Evolutionary conservation across 2,329 filamentous ascomycete genomes (phyloP), one percentile per base, ranked within the genome.

Genomic region (Tolypocladium capitatum): DNA sequence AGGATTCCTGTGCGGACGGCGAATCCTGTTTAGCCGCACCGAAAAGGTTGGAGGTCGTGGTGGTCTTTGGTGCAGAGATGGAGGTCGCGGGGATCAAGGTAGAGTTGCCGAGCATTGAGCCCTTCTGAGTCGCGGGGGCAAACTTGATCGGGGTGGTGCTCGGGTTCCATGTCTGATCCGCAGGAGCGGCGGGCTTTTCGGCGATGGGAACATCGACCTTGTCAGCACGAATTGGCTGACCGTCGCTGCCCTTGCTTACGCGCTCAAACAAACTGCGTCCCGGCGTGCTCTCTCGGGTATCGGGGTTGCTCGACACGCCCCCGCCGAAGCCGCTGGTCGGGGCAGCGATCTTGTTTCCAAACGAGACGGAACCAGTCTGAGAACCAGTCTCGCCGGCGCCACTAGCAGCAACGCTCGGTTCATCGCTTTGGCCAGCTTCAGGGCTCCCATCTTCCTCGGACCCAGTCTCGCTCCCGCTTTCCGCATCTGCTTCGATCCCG

Each of bases 121-220:
- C 52, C 34, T 63, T 47, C 30, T 63, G 57, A 11, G 60, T 48
- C 18, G 61, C 46, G 24, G 62, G 61, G 13, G 68, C 68, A 56
- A 78, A 78, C 57, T 78, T 78, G 59, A 81, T 75, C 2, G 76
- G 75, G 6, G 68, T 69, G 18, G 68, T 70, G 60, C 67, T 74
- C 5, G 65, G 63, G 43, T 70, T 67, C 58, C 64, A 67, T 16
- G 68, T 68, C 55, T 68, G 66, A 36, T 68, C 65, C 9, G 60
- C 51, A 2, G 36, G n/a, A 16, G 64, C 54, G 34, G 56, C 59
- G 52, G 63, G 45, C 33, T 58, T 53, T 34, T 60, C 61, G 20
- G 55, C 47, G 21, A 45, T 46, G 10, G 49, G 43, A 21, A 51
- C 53, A 46, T 57, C 58, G 40, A 24, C 57, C 46, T 48, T 42